Base-by-base conservation (phyloP, 2,329 filamentous ascomycete species). In the Colletotrichum karsti region DNA sequence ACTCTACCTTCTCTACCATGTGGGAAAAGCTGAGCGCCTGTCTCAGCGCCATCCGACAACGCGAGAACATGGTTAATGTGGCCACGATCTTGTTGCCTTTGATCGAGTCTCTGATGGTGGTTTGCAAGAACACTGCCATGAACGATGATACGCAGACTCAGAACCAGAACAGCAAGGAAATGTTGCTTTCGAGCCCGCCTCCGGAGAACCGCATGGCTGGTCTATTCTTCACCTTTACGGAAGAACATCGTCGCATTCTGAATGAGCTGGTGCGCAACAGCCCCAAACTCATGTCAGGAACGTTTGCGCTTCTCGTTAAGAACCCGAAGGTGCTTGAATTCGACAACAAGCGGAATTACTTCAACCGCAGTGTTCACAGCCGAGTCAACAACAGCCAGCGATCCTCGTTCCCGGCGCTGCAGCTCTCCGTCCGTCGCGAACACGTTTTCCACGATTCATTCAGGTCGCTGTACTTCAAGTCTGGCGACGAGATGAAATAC, bases 291-390 rank as follows among this genome's bases (percentile, higher is more conserved):
- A 99, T 99, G 97, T 98, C 95, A 67, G 96, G 96, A 59, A 98
- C 95, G 3, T 98, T 99, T 81, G 95, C 95, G 10, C 87, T 99
- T 15, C 83, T 99, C 53, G 96, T 98, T 70, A 98, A 97, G 85
- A 99, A 99, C 77, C 97, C 96, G 26, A 99, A 98, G 86, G 97
- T 99, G 4, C 85, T 99, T 12, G 96, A 99, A 77, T 99, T 99
- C 75, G 96, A 99, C 83, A 99, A 99, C 84, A 99, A 99, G 85
- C 94, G 96, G 75, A 98, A 97, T 82, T 99, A 97, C 86, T 99
- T 99, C 85, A 98, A 91, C 77, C 92, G 96, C 69, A 95, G 94
- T 75, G 91, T 99, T 10, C 96, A 99, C 79, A 82, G 84, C 42
- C 84, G 86, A 67, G 89, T 88, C 50, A 89, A 92, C 56, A 87